Percentiles rank a stretch among this genome's conserved stretches.
These are phyloP conservation scores for Elaeagnus macrophylla DNA, from an alignment of 306 rosid species.

Conservation along the genomic window DNA sequence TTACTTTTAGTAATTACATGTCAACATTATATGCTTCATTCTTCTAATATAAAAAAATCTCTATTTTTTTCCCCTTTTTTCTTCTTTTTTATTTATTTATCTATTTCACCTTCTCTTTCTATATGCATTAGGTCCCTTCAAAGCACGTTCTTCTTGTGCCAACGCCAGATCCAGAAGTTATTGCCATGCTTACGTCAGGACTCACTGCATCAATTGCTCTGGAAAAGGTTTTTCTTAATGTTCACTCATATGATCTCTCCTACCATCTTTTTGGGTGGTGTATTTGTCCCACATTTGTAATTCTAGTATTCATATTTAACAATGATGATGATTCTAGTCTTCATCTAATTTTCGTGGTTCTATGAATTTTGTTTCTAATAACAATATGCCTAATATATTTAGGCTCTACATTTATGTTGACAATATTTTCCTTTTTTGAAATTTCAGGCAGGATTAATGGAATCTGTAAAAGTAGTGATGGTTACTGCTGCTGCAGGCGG, in stretches of 20 bases:
- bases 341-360: constrained; percentile 8
- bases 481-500: constrained; percentile 99
- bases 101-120: constrained; percentile 9
- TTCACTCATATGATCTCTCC: not conserved
- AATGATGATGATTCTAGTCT: constrained; percentile 5
- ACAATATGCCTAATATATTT: not conserved
- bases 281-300: constrained; percentile 10
- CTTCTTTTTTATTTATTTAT: not conserved
- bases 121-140: constrained; percentile 49
- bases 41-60: too few species aligned
- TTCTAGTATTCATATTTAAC: not conserved
- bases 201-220: constrained; percentile 89
- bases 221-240: constrained; percentile 49
- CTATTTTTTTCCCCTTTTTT: not conserved
- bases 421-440: constrained; percentile 10
- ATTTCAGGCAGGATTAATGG: constrained; percentile 76
- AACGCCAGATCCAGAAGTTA: constrained; percentile 96
- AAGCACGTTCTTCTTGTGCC: constrained; percentile 81
- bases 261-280: not conserved
- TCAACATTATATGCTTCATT: not conserved
- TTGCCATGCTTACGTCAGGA: constrained; percentile 97
- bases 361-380: not conserved
- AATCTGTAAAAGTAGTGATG: constrained; percentile 79
- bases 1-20: not conserved
- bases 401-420: constrained; percentile 15